Percentiles rank a stretch among this genome's conserved stretches.
Evolutionary conservation across 2,329 filamentous ascomycete genomes (phyloP).

Genomic region (Fusarium tjaetaba): DNA sequence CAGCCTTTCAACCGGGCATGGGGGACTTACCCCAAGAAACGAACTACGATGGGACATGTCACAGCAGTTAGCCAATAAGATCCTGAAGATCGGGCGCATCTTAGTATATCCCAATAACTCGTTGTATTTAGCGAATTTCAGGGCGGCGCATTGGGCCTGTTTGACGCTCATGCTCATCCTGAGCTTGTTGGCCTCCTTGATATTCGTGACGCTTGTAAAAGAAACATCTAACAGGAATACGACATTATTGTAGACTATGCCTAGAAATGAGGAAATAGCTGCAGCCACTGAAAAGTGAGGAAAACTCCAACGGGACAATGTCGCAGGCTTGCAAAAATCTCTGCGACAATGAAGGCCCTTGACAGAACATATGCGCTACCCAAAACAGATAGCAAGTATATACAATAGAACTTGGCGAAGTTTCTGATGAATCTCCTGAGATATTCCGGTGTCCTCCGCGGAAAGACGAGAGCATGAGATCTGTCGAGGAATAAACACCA

Average conservation of each 20-base stretch:
- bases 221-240: no score
- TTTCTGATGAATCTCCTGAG: no score
- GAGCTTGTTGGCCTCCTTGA: background rate
- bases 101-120: no score
- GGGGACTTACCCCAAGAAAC: background rate
- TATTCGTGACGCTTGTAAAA: background rate
- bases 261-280: background rate
- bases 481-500: background rate
- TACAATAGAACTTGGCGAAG: background rate
- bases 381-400: background rate
- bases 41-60: background rate
- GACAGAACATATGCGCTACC: background rate
- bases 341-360: background rate
- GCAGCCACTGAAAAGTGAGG: background rate
- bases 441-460: background rate
- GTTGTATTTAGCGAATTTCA: background rate
- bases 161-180: background rate
- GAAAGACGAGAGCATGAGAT: background rate
- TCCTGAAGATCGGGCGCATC: background rate
- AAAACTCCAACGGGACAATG: background rate
- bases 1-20: background rate
- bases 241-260: no score
- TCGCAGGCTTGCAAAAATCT: background rate
- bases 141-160: background rate
- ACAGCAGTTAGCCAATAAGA: rapidly evolving